These are phyloP conservation scores for Psilocybe mexicana DNA, from an alignment of 1,284 basidiomycete species.

Conservation along the genomic window DNA sequence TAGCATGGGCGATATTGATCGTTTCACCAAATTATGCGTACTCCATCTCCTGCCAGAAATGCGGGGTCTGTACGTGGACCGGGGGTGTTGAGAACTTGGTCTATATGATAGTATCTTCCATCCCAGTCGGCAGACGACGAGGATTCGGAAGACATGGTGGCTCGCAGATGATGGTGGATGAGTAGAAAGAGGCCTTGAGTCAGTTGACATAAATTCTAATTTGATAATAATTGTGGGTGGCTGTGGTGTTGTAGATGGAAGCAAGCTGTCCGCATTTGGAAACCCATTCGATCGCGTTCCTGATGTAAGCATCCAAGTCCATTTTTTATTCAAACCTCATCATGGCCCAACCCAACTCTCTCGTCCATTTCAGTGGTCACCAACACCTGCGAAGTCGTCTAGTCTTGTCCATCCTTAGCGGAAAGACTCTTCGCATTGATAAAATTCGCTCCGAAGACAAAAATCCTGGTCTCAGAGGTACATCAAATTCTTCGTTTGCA, in stretches of 20 bases:
- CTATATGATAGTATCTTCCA: constrained; percentile 75
- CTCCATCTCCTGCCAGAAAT: constrained; percentile 74
- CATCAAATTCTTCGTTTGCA: constrained; percentile 14
- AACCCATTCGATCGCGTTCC: constrained; percentile 16
- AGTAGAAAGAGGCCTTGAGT: constrained; percentile 10
- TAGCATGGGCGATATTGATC: constrained; percentile 2
- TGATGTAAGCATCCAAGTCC: constrained; percentile 16
- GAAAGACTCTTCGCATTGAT: constrained; percentile 85
- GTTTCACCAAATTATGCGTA: constrained; percentile 31
- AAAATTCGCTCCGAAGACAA: constrained; percentile 91
- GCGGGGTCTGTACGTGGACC: constrained; percentile 80
- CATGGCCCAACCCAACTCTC: constrained; percentile 44
- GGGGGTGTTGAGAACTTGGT: constrained; percentile 78
- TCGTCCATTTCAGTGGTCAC: constrained; percentile 76
- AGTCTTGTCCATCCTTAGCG: constrained; percentile 86
- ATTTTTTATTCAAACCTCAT: constrained; percentile 8
- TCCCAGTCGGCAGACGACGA: constrained; percentile 56
- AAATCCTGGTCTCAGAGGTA: constrained; percentile 90
- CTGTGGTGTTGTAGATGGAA: background rate
- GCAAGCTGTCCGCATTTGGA: constrained; percentile 12
- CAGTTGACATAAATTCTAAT: background rate
- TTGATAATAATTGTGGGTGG: background rate
- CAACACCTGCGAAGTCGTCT: constrained; percentile 84
- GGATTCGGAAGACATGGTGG: constrained; percentile 25
- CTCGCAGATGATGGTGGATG: constrained; percentile 1